Evolutionary conservation across 495 filamentous ascomycete genomes (phyloP).

Genomic region (Delitschia confertaspora): DNA sequence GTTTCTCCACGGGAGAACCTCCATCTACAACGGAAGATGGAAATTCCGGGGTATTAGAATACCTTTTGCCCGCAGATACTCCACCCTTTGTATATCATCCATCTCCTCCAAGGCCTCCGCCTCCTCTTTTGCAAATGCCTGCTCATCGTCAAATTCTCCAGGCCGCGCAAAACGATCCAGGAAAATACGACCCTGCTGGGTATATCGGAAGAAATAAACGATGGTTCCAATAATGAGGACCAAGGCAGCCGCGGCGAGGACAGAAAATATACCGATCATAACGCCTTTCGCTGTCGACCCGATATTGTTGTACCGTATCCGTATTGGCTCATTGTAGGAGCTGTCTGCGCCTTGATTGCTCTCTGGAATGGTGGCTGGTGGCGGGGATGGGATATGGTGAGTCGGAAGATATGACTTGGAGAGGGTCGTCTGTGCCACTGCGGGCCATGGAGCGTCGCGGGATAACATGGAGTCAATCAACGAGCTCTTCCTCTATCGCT

Average conservation of each 20-base stretch:
- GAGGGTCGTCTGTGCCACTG: constrained; percentile 18
- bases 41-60: constrained; percentile 27
- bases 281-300: constrained; percentile 54
- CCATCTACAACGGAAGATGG: too few species aligned
- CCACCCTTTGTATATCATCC: constrained; percentile 84
- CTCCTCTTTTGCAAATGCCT: constrained; percentile 84
- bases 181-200: constrained; percentile 77
- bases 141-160: constrained; percentile 96
- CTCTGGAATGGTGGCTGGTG: constrained; percentile 13
- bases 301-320: constrained; percentile 25
- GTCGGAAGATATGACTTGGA: constrained; percentile 12
- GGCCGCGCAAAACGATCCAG: constrained; percentile 88
- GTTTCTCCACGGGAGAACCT: not conserved
- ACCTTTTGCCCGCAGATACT: constrained; percentile 96
- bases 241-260: constrained; percentile 83
- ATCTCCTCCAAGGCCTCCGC: constrained; percentile 88
- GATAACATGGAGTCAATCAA: constrained; percentile 16
- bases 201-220: constrained; percentile 93
- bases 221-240: constrained; percentile 71
- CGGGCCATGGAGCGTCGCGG: constrained; percentile 11
- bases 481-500: not conserved
- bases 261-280: constrained; percentile 91
- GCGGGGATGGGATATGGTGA: constrained; percentile 14
- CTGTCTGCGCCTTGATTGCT: constrained; percentile 6
- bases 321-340: constrained; percentile 16